Evolutionary conservation across 1,284 basidiomycete species (phyloP), one percentile per base, ranked within the genome.

Genomic region (Sutorius eximius): DNA sequence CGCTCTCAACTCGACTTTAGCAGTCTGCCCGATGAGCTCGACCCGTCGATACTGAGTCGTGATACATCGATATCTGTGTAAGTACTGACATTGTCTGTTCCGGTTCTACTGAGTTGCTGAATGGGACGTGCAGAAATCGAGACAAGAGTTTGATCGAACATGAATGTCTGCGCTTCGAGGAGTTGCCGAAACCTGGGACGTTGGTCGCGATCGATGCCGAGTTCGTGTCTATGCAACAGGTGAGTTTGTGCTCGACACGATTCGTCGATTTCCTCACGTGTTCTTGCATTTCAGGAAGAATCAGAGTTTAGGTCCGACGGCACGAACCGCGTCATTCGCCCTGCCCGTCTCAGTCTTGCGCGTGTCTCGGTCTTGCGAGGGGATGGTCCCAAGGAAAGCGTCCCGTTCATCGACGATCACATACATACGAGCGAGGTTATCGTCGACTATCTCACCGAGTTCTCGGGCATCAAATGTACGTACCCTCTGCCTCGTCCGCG

Each of bases 361-460:
- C 85, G 97, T 22, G 96, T 99, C 0, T 98, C 95, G 1, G 95
- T 98, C 2, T 73, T 99, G 45, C 83, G 97, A 7, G 95, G 95
- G 7, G 82, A 91, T 61, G 94, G 92, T 0, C 74, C 77, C 0
- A 83, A 85, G 60, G 85, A 91, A 64, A 92, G 91, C 8, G 72
- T 89, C 15, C 94, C 96, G 1, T 98, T 98, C 73, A 98, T 99
- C 64, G 97, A 99, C 64, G 97, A 99, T 67, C 93, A 99, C 66
- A 98, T 99, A 48, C 89, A 94, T 65, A 98, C 95, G 1, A 95
- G 89, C 61, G 97, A 98, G 69, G 81, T 85, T 3, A 92, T 99
- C 45, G 93, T 98, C 12, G 95, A 99, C 73, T 98, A 98, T 69
- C 75, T 99, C 58, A 99, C 96, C 0, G 95, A 98, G 70, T 98